phyloP scores from a whole-genome alignment of 2,329 filamentous ascomycete species.

The Diaporthe australafricana region DNA sequence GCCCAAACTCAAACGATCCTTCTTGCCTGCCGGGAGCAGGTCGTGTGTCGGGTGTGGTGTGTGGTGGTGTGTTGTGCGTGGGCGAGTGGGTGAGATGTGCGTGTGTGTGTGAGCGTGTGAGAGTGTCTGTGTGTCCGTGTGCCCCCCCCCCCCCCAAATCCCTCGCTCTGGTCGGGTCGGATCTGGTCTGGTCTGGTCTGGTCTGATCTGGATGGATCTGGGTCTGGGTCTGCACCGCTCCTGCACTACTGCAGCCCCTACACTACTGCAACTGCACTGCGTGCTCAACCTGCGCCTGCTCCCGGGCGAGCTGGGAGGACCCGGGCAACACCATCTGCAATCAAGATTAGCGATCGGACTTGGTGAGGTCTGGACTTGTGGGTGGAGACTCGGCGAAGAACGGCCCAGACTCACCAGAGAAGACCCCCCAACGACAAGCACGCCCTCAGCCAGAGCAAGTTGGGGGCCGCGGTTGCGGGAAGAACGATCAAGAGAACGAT shows the following conservation, averaged over 20 bases:
- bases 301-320: conserved; percentile 11
- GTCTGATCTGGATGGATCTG: conserved; percentile 22
- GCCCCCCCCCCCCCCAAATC: too few species aligned
- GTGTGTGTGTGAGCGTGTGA: background rate
- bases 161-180: background rate
- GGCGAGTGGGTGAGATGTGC: background rate
- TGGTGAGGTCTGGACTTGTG: conserved; percentile 21
- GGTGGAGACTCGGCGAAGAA: conserved; percentile 34
- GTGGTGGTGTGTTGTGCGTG: background rate
- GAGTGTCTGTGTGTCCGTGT: background rate
- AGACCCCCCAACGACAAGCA: background rate
- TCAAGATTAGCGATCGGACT: conserved; percentile 33
- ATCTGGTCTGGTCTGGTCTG: conserved; percentile 18
- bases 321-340: conserved; percentile 20
- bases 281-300: conserved; percentile 7
- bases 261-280: conserved; percentile 6
- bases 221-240: conserved; percentile 16
- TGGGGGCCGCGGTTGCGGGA: background rate
- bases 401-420: conserved; percentile 18
- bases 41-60: background rate
- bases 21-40: conserved; percentile 14
- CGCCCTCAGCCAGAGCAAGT: background rate
- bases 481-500: background rate
- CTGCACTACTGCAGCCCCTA: conserved; percentile 21
- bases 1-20: conserved; percentile 18